phyloP scores from a whole-genome alignment of 257 asterid genomes.

The Gentiana macrophylla region DNA sequence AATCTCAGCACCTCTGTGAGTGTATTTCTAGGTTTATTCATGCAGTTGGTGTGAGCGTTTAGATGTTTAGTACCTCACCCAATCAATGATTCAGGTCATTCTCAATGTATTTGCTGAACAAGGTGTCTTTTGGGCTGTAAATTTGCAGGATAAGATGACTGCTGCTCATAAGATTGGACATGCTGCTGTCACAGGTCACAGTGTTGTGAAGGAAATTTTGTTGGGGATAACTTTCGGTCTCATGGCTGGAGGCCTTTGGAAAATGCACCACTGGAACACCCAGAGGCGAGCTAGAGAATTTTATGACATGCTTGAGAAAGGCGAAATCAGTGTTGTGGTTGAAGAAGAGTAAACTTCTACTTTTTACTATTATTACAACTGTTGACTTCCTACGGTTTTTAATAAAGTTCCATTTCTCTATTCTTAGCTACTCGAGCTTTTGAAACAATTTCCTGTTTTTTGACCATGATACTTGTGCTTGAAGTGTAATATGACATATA shows the following conservation, averaged over 20 bases:
- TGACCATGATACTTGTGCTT: not conserved
- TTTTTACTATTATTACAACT: no score
- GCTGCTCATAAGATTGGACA: conserved; percentile 25
- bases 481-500: not conserved
- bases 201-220: conserved; percentile 43
- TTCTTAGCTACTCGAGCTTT: no score
- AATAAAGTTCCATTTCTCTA: no score
- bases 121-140: not conserved
- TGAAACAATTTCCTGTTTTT: no score
- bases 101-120: no score
- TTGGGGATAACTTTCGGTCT: conserved; percentile 42
- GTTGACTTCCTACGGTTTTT: no score
- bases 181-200: conserved; percentile 48
- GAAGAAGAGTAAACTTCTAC: conserved; percentile 27
- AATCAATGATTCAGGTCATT: no score
- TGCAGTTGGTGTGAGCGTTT: no score
- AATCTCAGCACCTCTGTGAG: no score
- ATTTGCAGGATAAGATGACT: conserved; percentile 17
- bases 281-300: conserved; percentile 43
- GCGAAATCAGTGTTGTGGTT: conserved; percentile 43
- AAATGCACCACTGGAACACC: conserved; percentile 56
- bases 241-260: conserved; percentile 58
- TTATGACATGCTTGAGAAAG: conserved; percentile 48
- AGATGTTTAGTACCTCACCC: no score
- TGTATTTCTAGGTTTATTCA: no score